A percentile compares a stretch with the other conserved stretches of the same genome.
These are phyloP conservation scores for Nemania sp. DNA, from an alignment of 2,329 filamentous ascomycete species.

Conservation along the genomic window DNA sequence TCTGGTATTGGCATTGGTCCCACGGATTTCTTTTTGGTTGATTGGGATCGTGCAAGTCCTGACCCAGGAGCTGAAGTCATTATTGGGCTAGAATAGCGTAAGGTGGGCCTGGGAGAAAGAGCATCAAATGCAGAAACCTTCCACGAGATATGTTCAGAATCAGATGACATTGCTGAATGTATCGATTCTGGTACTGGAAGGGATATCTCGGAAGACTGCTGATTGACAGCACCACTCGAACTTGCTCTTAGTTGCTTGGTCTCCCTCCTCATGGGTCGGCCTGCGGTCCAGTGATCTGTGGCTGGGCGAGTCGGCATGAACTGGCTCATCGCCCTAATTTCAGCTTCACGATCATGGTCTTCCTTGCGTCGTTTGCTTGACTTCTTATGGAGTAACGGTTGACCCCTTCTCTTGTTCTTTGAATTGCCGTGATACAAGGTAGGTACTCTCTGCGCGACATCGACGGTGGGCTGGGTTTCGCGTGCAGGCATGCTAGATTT, in stretches of 20 bases:
- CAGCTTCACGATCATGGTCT: slow-evolving; percentile 79
- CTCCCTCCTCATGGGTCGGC: slow-evolving; percentile 63
- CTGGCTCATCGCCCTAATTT: slow-evolving; percentile 83
- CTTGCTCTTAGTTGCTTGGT: slow-evolving; percentile 67
- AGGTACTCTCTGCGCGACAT: slow-evolving; percentile 44
- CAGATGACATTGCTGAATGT: slow-evolving; percentile 74
- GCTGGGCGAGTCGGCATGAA: slow-evolving; percentile 67
- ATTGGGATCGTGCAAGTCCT: slow-evolving; percentile 52
- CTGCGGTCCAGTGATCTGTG: slow-evolving; percentile 60
- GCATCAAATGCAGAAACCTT: slow-evolving; percentile 78
- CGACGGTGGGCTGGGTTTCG: slow-evolving; percentile 24
- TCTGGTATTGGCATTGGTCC: slow-evolving; percentile 61
- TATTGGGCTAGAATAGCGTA: slow-evolving; percentile 72
- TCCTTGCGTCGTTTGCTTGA: slow-evolving; percentile 77
- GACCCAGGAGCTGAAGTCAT: slow-evolving; percentile 51
- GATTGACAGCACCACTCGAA: slow-evolving; percentile 57
- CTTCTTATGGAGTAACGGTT: slow-evolving; percentile 66
- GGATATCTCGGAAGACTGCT: slow-evolving; percentile 72
- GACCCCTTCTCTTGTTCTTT: slow-evolving; percentile 62
- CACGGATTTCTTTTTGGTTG: slow-evolving; percentile 55
- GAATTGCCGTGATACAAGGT: slow-evolving; percentile 57
- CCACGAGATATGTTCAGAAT: slow-evolving; percentile 75
- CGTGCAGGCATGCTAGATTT: slow-evolving; percentile 29
- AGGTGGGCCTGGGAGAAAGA: slow-evolving; percentile 82
- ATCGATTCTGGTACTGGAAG: slow-evolving; percentile 74